Base-by-base conservation (phyloP, 176 grass and related monocot species). In the Carex parvula region DNA sequence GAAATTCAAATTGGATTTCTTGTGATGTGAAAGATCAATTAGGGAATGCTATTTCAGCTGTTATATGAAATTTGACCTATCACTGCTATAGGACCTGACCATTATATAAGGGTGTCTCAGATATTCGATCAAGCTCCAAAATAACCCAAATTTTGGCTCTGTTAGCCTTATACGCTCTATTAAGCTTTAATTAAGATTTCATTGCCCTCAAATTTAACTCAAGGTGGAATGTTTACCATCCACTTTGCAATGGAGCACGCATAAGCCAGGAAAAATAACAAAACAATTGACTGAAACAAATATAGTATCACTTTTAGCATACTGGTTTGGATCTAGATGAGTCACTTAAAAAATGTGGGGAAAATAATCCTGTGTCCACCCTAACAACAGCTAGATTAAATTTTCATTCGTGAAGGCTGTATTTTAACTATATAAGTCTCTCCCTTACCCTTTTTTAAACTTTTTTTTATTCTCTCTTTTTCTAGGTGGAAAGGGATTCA, bases 401-500 rank as follows among this genome's bases (percentile, higher is more conserved):
- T 54, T 83, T 55, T 76, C 15, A 62, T 50, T 12, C 8, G 41
- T 22, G 44, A 74, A 50, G 21, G 44, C 0, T 74, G 44, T 42
- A 50, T 50, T 50, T 46, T 50, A 70, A 41, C 7, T 70, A 41
- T 42, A 33, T 37, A 52, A 8, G 3, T 44, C 4, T 70, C 35
- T 64, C 22, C 4, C 37, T 42, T 44, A 44, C 35, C 32, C 6
- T 44, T 42, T 42, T 70, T 20, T 62, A 2, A 12, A 50, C 46
- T 50, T 73, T 24, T 50, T n/a, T 41, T 16, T 60, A 12, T 10
- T 56, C 18, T 12, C 3, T 32, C 7, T 55, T 54, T 77, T 64
- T 10, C 69, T 71, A 90, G 94, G 78, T 42, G 73, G 81, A 48
- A 86, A 90, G 79, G 13, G 81, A 91, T 18, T 67, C 92, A 30